phyloP scores from a whole-genome alignment of 1,139 yeast species.

The Saccharomyces hybrid region DNA sequence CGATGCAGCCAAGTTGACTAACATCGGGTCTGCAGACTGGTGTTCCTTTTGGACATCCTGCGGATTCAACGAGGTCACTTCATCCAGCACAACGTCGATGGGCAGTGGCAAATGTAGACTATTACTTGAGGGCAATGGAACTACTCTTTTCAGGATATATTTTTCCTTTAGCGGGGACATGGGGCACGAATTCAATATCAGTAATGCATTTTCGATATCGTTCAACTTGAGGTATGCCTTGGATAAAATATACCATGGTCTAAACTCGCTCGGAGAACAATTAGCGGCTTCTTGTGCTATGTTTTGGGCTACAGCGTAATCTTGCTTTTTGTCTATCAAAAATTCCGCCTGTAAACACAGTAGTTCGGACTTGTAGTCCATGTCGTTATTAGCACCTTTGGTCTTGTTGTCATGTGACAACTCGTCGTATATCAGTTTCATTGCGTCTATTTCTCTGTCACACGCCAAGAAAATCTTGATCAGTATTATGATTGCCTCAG shows the following conservation, averaged over 20 bases:
- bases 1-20: slow-evolving; percentile 75
- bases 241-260: slow-evolving; percentile 79
- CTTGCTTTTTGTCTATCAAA: slow-evolving; percentile 52
- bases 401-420: slow-evolving; percentile 35
- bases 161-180: slow-evolving; percentile 80
- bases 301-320: slow-evolving; percentile 66
- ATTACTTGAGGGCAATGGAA: slow-evolving; percentile 30
- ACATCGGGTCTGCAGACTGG: slow-evolving; percentile 55
- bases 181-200: slow-evolving; percentile 88
- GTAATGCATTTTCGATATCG: slow-evolving; percentile 75
- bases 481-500: slow-evolving; percentile 52
- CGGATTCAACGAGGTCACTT: slow-evolving; percentile 44
- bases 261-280: slow-evolving; percentile 85
- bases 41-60: slow-evolving; percentile 52
- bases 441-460: slow-evolving; percentile 75
- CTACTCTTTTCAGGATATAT: slow-evolving; percentile 45
- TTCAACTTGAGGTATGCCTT: slow-evolving; percentile 64
- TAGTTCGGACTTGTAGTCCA: slow-evolving; percentile 27
- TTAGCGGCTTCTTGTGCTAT: slow-evolving; percentile 77
- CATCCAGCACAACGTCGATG: slow-evolving; percentile 58
- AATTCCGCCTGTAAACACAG: slow-evolving; percentile 59
- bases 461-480: slow-evolving; percentile 47
- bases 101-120: slow-evolving; percentile 75
- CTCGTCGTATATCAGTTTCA: slow-evolving; percentile 55
- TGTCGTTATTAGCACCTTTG: slow-evolving; percentile 38